phyloP scores from a whole-genome alignment of 108 stramenopile species.

The Nannochloropsis gaditana region DNA sequence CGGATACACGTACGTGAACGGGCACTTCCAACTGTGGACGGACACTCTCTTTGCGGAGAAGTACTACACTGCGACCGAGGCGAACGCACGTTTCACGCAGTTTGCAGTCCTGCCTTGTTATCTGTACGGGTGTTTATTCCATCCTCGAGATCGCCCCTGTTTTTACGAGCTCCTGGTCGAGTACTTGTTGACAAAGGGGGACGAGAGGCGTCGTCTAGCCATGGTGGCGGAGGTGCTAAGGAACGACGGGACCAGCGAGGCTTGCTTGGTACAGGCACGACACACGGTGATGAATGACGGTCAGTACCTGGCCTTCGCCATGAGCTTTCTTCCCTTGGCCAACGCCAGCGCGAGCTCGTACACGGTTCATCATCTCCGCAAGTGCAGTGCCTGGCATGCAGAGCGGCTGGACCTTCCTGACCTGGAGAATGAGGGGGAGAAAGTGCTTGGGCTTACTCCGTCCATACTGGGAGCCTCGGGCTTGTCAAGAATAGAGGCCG shows the following conservation, averaged over 20 bases:
- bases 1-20: constrained; percentile 20
- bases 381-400: neutral
- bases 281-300: neutral
- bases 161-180: neutral
- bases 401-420: neutral
- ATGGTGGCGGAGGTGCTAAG: neutral
- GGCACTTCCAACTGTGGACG: neutral
- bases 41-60: neutral
- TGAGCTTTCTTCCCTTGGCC: neutral
- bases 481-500: too few relatives aligned
- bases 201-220: neutral
- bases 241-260: neutral
- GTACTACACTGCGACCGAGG: neutral
- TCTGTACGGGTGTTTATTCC: neutral
- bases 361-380: neutral
- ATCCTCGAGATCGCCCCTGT: neutral
- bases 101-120: neutral
- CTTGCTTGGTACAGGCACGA: neutral
- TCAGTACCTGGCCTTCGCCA: neutral
- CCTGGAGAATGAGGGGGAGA: neutral
- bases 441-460: neutral
- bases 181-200: neutral
- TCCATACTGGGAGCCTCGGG: too few relatives aligned
- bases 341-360: neutral
- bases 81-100: neutral